Conservation (phyloP, 1,284 basidiomycete species). For the Boletellus dicymbophilus region DNA sequence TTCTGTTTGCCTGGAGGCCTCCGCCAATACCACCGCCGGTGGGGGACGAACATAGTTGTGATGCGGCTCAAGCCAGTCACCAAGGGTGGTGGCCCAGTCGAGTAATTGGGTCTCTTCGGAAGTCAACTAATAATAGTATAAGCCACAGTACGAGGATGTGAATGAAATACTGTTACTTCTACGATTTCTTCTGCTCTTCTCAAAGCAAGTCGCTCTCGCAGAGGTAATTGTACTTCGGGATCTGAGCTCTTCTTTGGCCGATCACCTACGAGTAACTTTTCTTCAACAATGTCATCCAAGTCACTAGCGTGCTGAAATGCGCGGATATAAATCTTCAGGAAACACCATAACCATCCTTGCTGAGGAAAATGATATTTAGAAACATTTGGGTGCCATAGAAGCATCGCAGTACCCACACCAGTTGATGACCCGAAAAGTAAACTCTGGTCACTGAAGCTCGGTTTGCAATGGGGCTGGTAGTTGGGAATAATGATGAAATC, state of each 20-base stretch:
- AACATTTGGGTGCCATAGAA: neutral
- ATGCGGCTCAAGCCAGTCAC: conserved; percentile 75
- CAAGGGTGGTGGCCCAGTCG: conserved; percentile 58
- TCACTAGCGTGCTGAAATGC: conserved; percentile 77
- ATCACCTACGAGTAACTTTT: conserved; percentile 76
- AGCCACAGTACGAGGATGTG: neutral
- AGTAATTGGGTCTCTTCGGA: conserved; percentile 57
- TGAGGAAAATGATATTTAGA: conserved; percentile 28
- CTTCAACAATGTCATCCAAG: conserved; percentile 73
- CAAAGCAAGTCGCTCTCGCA: conserved; percentile 56
- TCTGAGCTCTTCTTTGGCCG: conserved; percentile 65
- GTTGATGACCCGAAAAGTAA: conserved; percentile 60
- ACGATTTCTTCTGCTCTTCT: conserved; percentile 52
- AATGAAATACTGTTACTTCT: conserved; percentile 44
- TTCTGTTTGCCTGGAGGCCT: conserved; percentile 69
- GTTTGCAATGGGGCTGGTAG: conserved; percentile 62
- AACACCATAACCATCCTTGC: conserved; percentile 69
- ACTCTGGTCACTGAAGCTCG: conserved; percentile 65
- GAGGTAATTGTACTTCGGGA: conserved; percentile 48
- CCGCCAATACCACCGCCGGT: conserved; percentile 66
- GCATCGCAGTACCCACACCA: conserved; percentile 47
- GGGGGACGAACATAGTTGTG: conserved; percentile 71
- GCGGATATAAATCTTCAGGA: conserved; percentile 75
- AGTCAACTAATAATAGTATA: conserved; percentile 52
- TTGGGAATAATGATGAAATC: conserved; percentile 78